These are phyloP conservation scores for Colletotrichum filicis DNA, from an alignment of 2,329 filamentous ascomycete genomes.

Conservation along the genomic window DNA sequence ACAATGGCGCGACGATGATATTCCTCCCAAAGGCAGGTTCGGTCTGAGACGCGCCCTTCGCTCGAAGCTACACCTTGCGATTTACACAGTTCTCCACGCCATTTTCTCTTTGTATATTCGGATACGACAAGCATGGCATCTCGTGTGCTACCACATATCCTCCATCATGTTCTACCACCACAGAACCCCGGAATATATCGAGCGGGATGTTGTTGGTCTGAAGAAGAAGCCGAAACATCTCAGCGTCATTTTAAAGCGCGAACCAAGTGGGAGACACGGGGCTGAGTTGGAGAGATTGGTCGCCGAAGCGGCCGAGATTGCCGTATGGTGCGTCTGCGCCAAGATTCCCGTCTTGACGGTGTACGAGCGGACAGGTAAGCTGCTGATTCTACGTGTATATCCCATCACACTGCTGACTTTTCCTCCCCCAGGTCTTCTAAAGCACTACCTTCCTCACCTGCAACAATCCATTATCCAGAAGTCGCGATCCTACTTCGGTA, in stretches of 20 bases:
- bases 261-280: conserved; percentile 74
- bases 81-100: conserved; percentile 79
- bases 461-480: conserved; percentile 84
- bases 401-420: conserved; percentile 32
- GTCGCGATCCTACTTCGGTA: conserved; percentile 88
- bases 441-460: conserved; percentile 87
- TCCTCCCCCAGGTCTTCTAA: conserved; percentile 76
- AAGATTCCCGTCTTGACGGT: conserved; percentile 89
- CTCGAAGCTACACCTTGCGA: conserved; percentile 71
- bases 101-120: conserved; percentile 92
- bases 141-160: conserved; percentile 79
- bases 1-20: conserved; percentile 35
- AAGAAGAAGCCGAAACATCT: conserved; percentile 84
- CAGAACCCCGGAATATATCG: conserved; percentile 91
- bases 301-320: conserved; percentile 90
- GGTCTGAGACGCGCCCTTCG: conserved; percentile 71
- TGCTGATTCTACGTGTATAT: not conserved
- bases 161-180: conserved; percentile 95
- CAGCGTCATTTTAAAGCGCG: conserved; percentile 83
- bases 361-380: conserved; percentile 89
- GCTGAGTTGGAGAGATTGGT: conserved; percentile 86
- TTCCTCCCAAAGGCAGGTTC: conserved; percentile 54
- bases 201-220: conserved; percentile 82
- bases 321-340: conserved; percentile 91
- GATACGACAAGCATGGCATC: conserved; percentile 81